These are phyloP conservation scores for Boletus coffeatus DNA, from an alignment of 1,284 basidiomycete species.

Conservation along the genomic window DNA sequence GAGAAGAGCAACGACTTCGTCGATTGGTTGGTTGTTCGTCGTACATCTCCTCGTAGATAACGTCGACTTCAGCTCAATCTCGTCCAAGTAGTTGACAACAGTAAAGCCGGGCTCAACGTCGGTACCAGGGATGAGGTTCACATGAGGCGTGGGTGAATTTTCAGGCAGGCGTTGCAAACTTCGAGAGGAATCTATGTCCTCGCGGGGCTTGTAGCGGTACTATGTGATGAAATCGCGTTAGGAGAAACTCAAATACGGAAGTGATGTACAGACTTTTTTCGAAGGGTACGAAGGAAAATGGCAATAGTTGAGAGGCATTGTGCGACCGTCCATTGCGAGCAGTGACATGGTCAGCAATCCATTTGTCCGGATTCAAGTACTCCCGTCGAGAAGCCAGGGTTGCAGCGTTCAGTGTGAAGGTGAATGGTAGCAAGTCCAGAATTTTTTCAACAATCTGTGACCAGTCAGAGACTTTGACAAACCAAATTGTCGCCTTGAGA, in stretches of 20 bases:
- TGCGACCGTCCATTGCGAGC: conserved; percentile 70
- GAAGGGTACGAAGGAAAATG: conserved; percentile 84
- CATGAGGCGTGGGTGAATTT: conserved; percentile 96
- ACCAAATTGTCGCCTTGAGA: conserved; percentile 58
- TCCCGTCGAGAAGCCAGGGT: conserved; percentile 90
- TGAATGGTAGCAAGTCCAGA: conserved; percentile 82
- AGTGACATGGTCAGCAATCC: conserved; percentile 86
- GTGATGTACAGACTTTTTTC: conserved; percentile 57
- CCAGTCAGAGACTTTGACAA: conserved; percentile 1
- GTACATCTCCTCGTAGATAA: conserved; percentile 98
- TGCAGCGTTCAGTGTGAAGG: conserved; percentile 89
- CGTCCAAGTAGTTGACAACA: conserved; percentile 83
- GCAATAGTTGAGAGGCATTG: conserved; percentile 82
- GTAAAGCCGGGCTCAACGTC: conserved; percentile 91
- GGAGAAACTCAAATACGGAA: background rate
- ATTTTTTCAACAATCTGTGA: conserved; percentile 83
- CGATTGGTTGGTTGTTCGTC: conserved; percentile 88
- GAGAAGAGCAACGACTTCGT: conserved; percentile 88
- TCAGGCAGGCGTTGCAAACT: conserved; percentile 90
- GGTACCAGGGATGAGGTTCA: conserved; percentile 79
- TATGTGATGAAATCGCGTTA: conserved; percentile 25
- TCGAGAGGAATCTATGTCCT: conserved; percentile 88
- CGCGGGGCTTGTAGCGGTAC: conserved; percentile 58
- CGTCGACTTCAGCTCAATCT: conserved; percentile 93
- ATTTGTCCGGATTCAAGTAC: conserved; percentile 93